Percentiles rank a stretch among this genome's conserved stretches.
phyloP scores from a whole-genome alignment of 345 rosid species.

The Syzygium grande region DNA sequence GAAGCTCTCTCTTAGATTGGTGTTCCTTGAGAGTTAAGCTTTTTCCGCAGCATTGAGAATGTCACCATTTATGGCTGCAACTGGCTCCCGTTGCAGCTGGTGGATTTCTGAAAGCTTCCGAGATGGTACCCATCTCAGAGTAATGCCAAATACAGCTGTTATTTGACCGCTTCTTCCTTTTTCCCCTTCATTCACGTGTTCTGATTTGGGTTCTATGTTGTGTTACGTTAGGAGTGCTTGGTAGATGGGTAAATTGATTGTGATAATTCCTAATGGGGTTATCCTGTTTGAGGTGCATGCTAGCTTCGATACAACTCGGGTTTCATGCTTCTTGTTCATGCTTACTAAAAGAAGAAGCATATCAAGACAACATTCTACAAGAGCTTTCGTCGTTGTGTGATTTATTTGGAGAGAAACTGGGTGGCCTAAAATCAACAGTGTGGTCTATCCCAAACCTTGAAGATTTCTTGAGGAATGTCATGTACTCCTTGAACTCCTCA shows the following conservation, averaged over 20 bases:
- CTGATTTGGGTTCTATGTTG: not conserved
- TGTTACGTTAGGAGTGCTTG: not conserved
- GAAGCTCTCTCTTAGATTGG: not conserved
- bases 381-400: not conserved
- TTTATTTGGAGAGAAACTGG: not conserved
- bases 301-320: not conserved
- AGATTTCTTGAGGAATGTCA: not conserved
- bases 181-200: not conserved
- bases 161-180: not conserved
- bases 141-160: not conserved
- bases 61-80: not conserved
- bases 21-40: not conserved
- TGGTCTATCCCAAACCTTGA: not conserved
- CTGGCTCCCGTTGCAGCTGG: not conserved
- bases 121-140: not conserved
- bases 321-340: not conserved
- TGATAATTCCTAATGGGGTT: not conserved
- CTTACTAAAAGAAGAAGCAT: not conserved
- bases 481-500: not conserved
- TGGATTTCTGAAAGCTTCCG: not conserved
- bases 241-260: not conserved
- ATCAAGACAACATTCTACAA: not conserved
- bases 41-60: not conserved
- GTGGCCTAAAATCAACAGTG: not conserved
- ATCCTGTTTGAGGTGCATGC: not conserved